A percentile compares a stretch with the other conserved stretches of the same genome.
These are phyloP conservation scores for Liquidambar formosana DNA, from an alignment of 164 flowering plant species.

Conservation along the genomic window DNA sequence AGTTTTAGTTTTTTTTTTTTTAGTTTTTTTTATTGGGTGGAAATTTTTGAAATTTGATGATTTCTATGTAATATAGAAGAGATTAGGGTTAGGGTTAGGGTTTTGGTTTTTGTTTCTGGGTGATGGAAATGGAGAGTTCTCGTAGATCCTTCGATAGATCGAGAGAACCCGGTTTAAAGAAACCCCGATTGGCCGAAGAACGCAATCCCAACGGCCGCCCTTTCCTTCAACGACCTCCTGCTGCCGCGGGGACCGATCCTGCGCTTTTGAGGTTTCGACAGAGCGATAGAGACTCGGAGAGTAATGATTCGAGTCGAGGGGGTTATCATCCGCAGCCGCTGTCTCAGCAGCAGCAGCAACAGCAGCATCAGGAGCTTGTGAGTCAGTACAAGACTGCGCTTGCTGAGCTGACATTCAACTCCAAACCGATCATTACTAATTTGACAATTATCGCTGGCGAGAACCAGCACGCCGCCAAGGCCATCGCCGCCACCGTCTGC, in stretches of 20 bases:
- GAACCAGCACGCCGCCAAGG: slow-evolving; percentile 79
- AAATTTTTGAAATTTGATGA: neutral
- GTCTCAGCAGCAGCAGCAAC: slow-evolving; percentile 29
- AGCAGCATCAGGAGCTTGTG: slow-evolving; percentile 69
- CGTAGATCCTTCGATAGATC: slow-evolving; percentile 83
- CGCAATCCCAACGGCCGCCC: slow-evolving; percentile 31
- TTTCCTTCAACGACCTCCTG: slow-evolving; percentile 32
- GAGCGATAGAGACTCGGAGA: slow-evolving; percentile 40
- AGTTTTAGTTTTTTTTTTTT: neutral
- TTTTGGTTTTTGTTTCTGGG: slow-evolving; percentile 17
- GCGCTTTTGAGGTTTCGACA: slow-evolving; percentile 30
- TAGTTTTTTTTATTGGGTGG: too few relatives aligned
- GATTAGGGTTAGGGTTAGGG: slow-evolving; percentile 32
- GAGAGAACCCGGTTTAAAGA: slow-evolving; percentile 68
- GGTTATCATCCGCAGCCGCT: slow-evolving; percentile 35
- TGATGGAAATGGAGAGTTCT: slow-evolving; percentile 75
- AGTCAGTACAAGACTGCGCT: slow-evolving; percentile 83
- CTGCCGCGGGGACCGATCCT: slow-evolving; percentile 7
- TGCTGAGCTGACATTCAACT: slow-evolving; percentile 88
- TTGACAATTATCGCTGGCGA: slow-evolving; percentile 97
- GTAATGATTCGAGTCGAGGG: slow-evolving; percentile 28
- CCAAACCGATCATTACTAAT: slow-evolving; percentile 94
- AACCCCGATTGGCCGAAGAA: slow-evolving; percentile 60
- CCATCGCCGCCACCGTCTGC: slow-evolving; percentile 70
- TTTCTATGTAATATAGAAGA: neutral